A percentile compares a stretch with the other conserved stretches of the same genome.
These are phyloP conservation scores for Clarireedia homoeocarpa DNA, from an alignment of 2,329 filamentous ascomycete species.

Conservation along the genomic window DNA sequence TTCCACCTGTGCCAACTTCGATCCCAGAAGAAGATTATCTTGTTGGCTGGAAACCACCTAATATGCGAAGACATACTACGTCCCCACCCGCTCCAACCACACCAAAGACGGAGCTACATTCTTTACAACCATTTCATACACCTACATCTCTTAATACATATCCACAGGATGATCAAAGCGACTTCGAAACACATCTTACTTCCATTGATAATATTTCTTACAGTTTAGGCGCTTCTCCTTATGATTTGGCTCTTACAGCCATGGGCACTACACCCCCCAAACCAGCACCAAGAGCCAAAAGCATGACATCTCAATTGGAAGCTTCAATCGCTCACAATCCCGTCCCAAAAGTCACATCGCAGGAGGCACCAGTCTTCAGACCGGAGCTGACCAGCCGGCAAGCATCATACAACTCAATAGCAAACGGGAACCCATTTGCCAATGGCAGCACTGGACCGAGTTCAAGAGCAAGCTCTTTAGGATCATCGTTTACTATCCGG, in stretches of 20 bases:
- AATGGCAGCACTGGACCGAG: background rate
- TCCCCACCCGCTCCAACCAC: background rate
- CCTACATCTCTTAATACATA: background rate
- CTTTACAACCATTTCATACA: background rate
- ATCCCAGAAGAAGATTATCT: conserved; percentile 11
- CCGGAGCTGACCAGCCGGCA: background rate
- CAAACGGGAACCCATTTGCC: background rate
- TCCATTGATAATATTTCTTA: conserved; percentile 16
- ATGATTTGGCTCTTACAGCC: conserved; percentile 16
- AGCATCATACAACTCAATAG: background rate
- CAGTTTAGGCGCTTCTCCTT: conserved; percentile 20
- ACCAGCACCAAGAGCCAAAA: conserved; percentile 13
- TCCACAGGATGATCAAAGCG: conserved; percentile 10
- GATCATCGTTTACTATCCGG: conserved; percentile 7
- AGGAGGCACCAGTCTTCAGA: background rate
- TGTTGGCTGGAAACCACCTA: conserved; percentile 1
- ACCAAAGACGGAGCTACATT: background rate
- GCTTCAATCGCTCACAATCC: background rate
- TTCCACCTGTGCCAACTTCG: conserved; percentile 19
- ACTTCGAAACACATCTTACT: conserved; percentile 23
- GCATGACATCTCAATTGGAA: conserved; percentile 15
- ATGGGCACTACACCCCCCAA: background rate
- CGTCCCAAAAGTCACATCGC: background rate
- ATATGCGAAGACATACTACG: background rate
- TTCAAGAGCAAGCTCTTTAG: conserved; percentile 2